Base-by-base conservation (phyloP, 2,329 filamentous ascomycete genomes). In the Colletotrichum scovillei region DNA sequence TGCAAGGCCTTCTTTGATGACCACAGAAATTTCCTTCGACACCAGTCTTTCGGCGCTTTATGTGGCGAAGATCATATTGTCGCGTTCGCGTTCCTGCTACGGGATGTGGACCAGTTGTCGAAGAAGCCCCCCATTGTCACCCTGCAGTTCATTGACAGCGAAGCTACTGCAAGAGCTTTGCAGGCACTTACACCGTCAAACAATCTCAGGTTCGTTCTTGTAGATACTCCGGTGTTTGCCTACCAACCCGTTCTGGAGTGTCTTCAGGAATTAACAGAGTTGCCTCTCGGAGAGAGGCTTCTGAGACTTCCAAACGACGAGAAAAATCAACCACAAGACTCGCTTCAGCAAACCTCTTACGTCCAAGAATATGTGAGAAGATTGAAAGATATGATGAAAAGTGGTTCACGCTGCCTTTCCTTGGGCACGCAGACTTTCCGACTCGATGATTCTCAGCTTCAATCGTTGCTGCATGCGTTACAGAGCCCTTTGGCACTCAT, bases 191-290 rank as follows among this genome's bases (percentile, higher is more conserved):
- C 84, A 8, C 69, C 78, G 0, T 75, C 79, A 0, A 52, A 75
- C 0, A 65, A 71, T 0, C 71, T 88, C 3, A 78, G 78, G 1
- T 91, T 94, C 57, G 79, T 92, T 0, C 80, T 91, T 2, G 88
- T 94, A 0, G 88, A 93, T 55, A 92, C 92, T 0, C 85, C 92
- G 0, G 86, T 92, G 0, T 95, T 94, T 78, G 90, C 92, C 0
- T 94, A 91, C 68, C 90, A 94, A 67, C 93, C 93, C 0, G 86
- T 95, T 1, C 79, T 95, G 5, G 80, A 87, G 60, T 86, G 88
- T 1, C 82, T 95, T 1, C 87, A 93, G 77, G 80, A 83, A 0
- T 89, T 90, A 28, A 82, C 78, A 0, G 86, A 90, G 2, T 67
- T 94, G 0, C 88, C 92, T 0, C 81, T 95, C 0, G 82, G 88